Percentiles rank a stretch among this genome's conserved stretches.
Conservation (phyloP, 345 rosid species). For the Turritis glabra region DNA sequence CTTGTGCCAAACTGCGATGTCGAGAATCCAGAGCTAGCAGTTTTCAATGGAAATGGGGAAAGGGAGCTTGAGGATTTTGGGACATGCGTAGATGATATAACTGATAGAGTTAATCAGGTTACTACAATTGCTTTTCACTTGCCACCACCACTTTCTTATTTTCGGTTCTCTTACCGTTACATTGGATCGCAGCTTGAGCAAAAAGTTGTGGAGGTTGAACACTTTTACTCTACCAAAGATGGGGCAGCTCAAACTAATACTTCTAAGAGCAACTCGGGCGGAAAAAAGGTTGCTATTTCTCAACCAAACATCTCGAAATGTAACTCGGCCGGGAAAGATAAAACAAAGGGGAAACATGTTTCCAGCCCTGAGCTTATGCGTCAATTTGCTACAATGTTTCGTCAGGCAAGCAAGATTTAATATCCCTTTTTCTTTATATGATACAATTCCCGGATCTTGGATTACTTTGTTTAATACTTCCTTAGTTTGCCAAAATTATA, state of each 20-base stretch:
- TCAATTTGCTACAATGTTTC: slow-evolving; percentile 51
- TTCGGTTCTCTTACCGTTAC: not conserved
- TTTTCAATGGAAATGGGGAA: slow-evolving; percentile 29
- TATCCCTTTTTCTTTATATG: not conserved
- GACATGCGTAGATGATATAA: slow-evolving; percentile 45
- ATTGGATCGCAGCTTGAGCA: slow-evolving; percentile 58
- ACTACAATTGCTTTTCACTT: slow-evolving; percentile 22
- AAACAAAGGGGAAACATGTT: slow-evolving; percentile 54
- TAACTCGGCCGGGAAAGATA: slow-evolving; percentile 52
- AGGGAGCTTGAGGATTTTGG: slow-evolving; percentile 43
- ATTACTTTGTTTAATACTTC: not conserved
- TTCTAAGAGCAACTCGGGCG: slow-evolving; percentile 46
- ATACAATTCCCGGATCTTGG: not conserved
- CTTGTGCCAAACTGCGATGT: slow-evolving; percentile 31
- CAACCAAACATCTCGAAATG: slow-evolving; percentile 45
- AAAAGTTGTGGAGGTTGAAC: slow-evolving; percentile 60
- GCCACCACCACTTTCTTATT: not conserved
- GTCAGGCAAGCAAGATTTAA: slow-evolving; percentile 48
- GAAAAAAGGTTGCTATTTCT: slow-evolving; percentile 51
- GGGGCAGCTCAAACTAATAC: slow-evolving; percentile 42
- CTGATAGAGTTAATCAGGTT: slow-evolving; percentile 52
- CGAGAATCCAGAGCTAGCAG: slow-evolving; percentile 4
- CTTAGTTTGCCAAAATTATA: not conserved
- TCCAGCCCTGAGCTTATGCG: slow-evolving; percentile 56
- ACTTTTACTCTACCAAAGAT: slow-evolving; percentile 46